Evolutionary conservation across 2,329 filamentous ascomycete species (phyloP).

Genomic region (Aspergillus ustus): DNA sequence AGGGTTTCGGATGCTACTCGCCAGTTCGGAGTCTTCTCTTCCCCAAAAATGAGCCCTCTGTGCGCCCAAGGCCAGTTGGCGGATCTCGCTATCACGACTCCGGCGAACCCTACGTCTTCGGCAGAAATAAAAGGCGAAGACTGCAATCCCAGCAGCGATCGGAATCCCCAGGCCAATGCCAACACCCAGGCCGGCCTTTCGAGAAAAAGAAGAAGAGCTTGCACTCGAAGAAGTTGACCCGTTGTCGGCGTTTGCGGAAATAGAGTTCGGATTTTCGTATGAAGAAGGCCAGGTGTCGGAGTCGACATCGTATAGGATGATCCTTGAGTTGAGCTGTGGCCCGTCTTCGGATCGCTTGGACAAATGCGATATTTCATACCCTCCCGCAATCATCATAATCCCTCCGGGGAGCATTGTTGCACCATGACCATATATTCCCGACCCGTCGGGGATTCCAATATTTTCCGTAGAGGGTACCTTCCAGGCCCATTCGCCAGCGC

Average conservation of each 20-base stretch:
- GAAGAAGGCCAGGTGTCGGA: conserved; percentile 62
- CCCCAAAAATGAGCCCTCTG: conserved; percentile 52
- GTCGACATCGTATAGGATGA: conserved; percentile 65
- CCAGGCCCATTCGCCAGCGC: conserved; percentile 51
- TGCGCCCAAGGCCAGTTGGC: conserved; percentile 56
- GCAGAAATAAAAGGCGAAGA: conserved; percentile 57
- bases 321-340: conserved; percentile 46
- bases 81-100: conserved; percentile 59
- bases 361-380: conserved; percentile 56
- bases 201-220: conserved; percentile 32
- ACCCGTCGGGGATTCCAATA: conserved; percentile 45
- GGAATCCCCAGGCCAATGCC: conserved; percentile 68
- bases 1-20: conserved; percentile 40
- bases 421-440: conserved; percentile 65
- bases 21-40: conserved; percentile 43
- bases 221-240: conserved; percentile 16
- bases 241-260: conserved; percentile 11
- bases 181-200: conserved; percentile 64
- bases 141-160: conserved; percentile 52
- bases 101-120: conserved; percentile 51
- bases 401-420: conserved; percentile 64
- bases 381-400: conserved; percentile 65
- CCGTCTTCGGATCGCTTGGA: conserved; percentile 42
- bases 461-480: conserved; percentile 43
- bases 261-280: conserved; percentile 55